Percentiles rank a stretch among this genome's conserved stretches.
phyloP scores from a whole-genome alignment of 768 basidiomycete species.

The Lactifluus echinatus region DNA sequence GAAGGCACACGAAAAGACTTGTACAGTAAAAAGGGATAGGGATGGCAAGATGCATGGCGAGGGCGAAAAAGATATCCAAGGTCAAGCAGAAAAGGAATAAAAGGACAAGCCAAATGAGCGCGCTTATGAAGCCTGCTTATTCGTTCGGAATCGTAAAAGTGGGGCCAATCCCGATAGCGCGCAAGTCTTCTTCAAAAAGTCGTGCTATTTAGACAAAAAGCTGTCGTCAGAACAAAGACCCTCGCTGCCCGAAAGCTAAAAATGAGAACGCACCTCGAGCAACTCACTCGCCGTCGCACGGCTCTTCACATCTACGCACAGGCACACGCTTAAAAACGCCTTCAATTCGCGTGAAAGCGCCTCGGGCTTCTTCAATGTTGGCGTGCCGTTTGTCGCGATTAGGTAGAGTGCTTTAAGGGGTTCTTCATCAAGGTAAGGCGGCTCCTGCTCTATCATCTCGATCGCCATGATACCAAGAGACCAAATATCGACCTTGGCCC shows the following conservation, averaged over 20 bases:
- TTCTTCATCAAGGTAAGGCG: conserved; percentile 92
- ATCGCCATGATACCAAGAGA: conserved; percentile 97
- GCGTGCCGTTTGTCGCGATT: conserved; percentile 97
- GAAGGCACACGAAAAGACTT: not conserved
- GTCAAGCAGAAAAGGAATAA: not conserved
- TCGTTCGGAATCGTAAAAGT: conserved; percentile 65
- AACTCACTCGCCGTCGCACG: conserved; percentile 85
- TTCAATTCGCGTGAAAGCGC: conserved; percentile 87
- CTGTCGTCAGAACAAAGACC: conserved; percentile 15
- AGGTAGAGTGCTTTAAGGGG: conserved; percentile 90
- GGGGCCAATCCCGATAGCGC: conserved; percentile 75
- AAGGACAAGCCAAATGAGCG: not conserved
- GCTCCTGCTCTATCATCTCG: conserved; percentile 98
- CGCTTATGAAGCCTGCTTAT: conserved; percentile 38
- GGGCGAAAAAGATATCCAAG: conserved; percentile 7
- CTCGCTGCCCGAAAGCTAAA: conserved; percentile 7
- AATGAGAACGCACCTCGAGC: conserved; percentile 51
- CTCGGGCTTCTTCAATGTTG: conserved; percentile 95
- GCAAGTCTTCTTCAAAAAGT: conserved; percentile 89
- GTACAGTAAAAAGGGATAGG: conserved; percentile 1
- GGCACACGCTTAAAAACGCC: conserved; percentile 93
- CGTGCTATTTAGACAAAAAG: conserved; percentile 53
- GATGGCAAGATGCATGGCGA: not conserved
- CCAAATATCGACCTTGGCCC: conserved; percentile 96
- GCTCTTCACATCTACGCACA: conserved; percentile 94